These are phyloP conservation scores for Penicillium sp. DNA, from an alignment of 2,329 filamentous ascomycete species.

Conservation along the genomic window DNA sequence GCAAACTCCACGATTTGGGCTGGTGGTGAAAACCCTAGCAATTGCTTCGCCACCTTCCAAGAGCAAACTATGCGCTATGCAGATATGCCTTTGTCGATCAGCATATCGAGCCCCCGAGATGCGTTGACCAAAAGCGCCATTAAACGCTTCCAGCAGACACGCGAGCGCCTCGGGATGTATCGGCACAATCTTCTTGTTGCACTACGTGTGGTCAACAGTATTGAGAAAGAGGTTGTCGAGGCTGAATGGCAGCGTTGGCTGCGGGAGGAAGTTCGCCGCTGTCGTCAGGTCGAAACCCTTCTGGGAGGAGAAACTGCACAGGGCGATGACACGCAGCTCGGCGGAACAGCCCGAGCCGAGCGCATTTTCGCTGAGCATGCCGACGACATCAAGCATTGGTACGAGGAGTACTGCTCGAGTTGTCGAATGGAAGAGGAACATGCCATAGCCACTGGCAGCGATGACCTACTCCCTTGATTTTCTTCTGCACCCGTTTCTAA, in stretches of 20 bases:
- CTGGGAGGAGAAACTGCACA: conserved; percentile 30
- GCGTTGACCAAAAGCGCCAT: conserved; percentile 35
- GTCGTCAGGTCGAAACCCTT: conserved; percentile 58
- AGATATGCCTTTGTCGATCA: conserved; percentile 32
- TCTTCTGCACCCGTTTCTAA: background rate
- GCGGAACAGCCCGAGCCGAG: conserved; percentile 25
- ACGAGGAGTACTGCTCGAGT: conserved; percentile 60
- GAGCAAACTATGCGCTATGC: conserved; percentile 39
- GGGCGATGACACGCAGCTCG: conserved; percentile 25
- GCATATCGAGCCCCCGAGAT: conserved; percentile 28
- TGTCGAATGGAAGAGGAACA: conserved; percentile 49
- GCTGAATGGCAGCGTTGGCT: conserved; percentile 96
- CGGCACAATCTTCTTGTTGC: conserved; percentile 88
- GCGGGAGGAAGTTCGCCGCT: conserved; percentile 70
- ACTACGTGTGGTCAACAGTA: conserved; percentile 80
- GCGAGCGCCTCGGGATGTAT: conserved; percentile 77
- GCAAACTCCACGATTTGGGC: conserved; percentile 34
- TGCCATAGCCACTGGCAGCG: conserved; percentile 20
- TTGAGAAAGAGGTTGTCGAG: conserved; percentile 79
- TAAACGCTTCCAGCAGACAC: conserved; percentile 68
- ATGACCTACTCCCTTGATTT: conserved; percentile 23
- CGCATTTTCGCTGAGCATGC: conserved; percentile 35
- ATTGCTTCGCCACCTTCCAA: conserved; percentile 46
- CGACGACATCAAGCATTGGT: conserved; percentile 53
- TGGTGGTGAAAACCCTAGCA: conserved; percentile 28